Conservation (phyloP, 2,329 filamentous ascomycete genomes). For the Colletotrichum sidae region DNA sequence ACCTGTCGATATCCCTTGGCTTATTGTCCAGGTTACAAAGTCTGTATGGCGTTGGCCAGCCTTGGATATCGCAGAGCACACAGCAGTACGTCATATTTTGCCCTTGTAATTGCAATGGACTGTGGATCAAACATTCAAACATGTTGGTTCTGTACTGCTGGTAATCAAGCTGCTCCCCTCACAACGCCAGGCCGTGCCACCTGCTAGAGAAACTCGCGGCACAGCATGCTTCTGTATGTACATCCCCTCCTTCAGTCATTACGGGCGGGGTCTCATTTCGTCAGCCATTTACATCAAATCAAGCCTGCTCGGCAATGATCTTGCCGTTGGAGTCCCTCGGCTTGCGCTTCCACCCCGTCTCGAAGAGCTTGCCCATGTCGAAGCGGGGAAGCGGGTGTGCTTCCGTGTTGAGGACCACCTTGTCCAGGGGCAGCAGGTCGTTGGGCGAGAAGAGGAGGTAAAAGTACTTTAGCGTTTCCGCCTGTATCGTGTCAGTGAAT, state of each 20-base stretch:
- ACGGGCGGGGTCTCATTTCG: conserved; percentile 8
- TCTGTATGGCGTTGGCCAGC: too few species aligned
- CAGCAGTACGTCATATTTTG: too few species aligned
- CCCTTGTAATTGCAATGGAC: neutral
- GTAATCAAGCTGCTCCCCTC: conserved; percentile 15
- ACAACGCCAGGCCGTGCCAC: conserved; percentile 23
- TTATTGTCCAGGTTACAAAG: too few species aligned
- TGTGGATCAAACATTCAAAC: neutral
- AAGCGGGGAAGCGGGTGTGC: conserved; percentile 92
- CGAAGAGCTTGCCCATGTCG: conserved; percentile 80
- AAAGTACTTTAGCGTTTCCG: conserved; percentile 97
- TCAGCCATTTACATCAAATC: conserved; percentile 17
- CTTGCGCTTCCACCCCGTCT: conserved; percentile 84
- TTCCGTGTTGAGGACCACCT: conserved; percentile 95
- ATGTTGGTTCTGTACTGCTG: neutral
- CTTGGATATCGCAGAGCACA: too few species aligned
- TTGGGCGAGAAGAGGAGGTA: conserved; percentile 91
- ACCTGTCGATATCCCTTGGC: too few species aligned
- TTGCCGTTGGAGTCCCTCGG: conserved; percentile 63
- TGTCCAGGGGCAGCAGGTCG: conserved; percentile 84
- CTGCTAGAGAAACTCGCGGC: conserved; percentile 11
- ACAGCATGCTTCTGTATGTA: conserved; percentile 30
- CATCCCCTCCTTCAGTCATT: conserved; percentile 18
- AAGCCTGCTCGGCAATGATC: conserved; percentile 43
- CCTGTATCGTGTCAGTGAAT: conserved; percentile 59